Percentiles rank a stretch among this genome's conserved stretches.
Conservation (phyloP, 371 early-diverging fungal genomes). For the Blyttiomyces sp. region DNA sequence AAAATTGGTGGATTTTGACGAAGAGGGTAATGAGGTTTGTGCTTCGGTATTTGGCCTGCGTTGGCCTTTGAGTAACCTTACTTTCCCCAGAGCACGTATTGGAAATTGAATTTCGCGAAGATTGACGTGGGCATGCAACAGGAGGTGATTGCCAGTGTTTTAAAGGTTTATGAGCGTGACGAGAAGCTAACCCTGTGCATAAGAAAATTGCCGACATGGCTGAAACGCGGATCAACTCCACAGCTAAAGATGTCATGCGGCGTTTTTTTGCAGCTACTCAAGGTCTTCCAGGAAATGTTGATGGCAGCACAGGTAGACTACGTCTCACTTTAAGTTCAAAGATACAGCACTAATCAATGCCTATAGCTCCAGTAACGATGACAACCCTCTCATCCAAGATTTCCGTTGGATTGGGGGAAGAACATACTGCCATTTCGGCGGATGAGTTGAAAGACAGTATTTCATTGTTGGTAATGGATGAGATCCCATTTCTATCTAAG, state of each 20-base stretch:
- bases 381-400: background rate
- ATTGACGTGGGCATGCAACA: too few relatives aligned
- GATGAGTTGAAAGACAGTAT: conserved; percentile 52
- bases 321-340: background rate
- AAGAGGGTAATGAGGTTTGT: too few relatives aligned
- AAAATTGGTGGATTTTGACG: too few relatives aligned
- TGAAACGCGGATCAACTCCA: conserved; percentile 61
- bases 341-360: background rate
- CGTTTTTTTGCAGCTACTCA: conserved; percentile 59
- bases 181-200: background rate
- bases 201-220: conserved; percentile 63
- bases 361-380: background rate
- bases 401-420: background rate
- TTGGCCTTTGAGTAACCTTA: too few relatives aligned
- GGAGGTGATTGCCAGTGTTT: too few relatives aligned
- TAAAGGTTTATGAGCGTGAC: too few relatives aligned
- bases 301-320: background rate
- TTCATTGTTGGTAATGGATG: conserved; percentile 60
- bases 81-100: too few relatives aligned
- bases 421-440: background rate
- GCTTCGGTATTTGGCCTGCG: too few relatives aligned
- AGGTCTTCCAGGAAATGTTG: background rate
- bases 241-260: conserved; percentile 63
- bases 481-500: conserved; percentile 61
- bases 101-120: too few relatives aligned